Base-by-base conservation (phyloP, 257 asterid genomes). In the Solanum corneliomulleri region DNA sequence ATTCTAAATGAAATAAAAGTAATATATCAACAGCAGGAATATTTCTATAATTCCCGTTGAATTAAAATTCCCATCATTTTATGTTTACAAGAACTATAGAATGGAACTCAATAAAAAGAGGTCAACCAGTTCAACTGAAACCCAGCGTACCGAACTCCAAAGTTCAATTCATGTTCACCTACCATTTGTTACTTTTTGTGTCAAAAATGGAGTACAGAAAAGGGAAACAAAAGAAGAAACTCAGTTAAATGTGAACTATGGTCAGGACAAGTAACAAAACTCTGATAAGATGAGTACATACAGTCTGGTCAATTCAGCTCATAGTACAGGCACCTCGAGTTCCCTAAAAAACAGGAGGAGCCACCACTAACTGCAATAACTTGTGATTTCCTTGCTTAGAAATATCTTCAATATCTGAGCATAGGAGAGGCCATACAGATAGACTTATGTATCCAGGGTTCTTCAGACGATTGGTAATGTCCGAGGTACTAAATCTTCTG, bases 401-500 rank as follows among this genome's bases (percentile, higher is more conserved):
- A 47, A 9, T 49, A 18, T 41, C 49, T 39, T 75, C 82, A 41
- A 75, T 41, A 75, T 80, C 29, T 16, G 18, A 47, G 85, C 42
- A 10, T 9, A 5, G 42, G 47, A 47, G 18, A 80, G 39, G 16
- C 6, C 84, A 29, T 80, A 80, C 42, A 25, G 44, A 80, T 5
- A 16, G 42, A 41, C 44, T 27, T 25, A 1, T 15, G n/a, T 29
- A 80, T 80, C 25, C 18, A 44, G 37, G 66, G 11, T 80, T 47
- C 85, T 47, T 29, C 7, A 80, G 68, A 27, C 29, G 44, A 39
- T 25, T 15, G 64, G 5, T 44, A 25, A 78, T 2, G 29, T 78
- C 82, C 11, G 25, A n/a, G 20, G 39, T 18, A 45, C 87, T 86
- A 86, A 60, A 58, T 86, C 72, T 71, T 88, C 88, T 85, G 78